Evolutionary conservation across 169 alveolate species (phyloP), one percentile per base, ranked within the genome.

Genomic region (Fabrea salina): DNA sequence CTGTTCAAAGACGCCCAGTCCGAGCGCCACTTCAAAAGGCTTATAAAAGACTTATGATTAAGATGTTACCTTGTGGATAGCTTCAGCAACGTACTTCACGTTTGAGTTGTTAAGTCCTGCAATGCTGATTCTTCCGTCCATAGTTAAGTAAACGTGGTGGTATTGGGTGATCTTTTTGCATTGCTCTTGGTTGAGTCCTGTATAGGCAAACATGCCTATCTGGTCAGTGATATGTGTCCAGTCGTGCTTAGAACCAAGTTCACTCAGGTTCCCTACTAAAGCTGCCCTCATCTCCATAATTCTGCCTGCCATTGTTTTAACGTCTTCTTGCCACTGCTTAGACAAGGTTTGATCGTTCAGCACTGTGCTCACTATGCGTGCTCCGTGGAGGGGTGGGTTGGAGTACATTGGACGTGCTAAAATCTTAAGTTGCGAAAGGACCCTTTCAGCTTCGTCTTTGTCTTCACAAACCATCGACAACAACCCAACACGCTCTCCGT

Each of bases 401-500:
- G 96, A 91, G 86, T 91, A 92, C 88, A 84, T 89, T 19, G 93
- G 83, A 76, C 97, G 89, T 25, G 85, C 89, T 25, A 92, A 86
- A 41, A 72, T 75, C 70, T 91, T 92, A 33, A 91, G 68, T 37
- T 82, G 83, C 74, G 70, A 33, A 25, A 84, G 67, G 58, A 88
- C 88, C 13, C 86, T 86, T 2, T 75, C 75, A 25, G 61, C 75
- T 79, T 90, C 92, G 35, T 61, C 77, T 43, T 74, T 82, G 58
- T 67, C 76, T 51, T 78, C 88, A 80, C 90, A 71, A 5, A 95
- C 91, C 56, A 90, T 19, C 43, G 93, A 91, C 6, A 94, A 79
- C 82, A 91, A 84, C 27, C 98, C 98, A 39, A 90, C 80, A 68
- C 98, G 89, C 80, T 96, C 93, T 37, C 97, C 98, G 83, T 96